Evolutionary conservation across 2,329 filamentous ascomycete genomes (phyloP).

Genomic region (Phoma sp.): DNA sequence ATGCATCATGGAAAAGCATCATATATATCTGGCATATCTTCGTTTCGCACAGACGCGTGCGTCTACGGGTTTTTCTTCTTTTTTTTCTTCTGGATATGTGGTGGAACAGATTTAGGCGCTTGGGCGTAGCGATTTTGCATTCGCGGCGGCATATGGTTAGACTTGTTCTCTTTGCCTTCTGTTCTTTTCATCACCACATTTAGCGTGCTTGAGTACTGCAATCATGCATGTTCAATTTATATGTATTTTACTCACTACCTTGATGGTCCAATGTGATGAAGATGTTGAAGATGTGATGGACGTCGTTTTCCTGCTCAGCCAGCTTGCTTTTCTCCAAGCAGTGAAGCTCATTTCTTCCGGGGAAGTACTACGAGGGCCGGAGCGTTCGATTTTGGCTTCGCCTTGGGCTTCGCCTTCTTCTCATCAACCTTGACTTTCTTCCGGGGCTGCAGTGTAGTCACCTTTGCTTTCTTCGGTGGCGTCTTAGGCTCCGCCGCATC

Average conservation of each 20-base stretch:
- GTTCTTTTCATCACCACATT: not conserved
- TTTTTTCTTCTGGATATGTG: too few relatives aligned
- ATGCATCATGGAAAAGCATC: not conserved
- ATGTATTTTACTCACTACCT: not conserved
- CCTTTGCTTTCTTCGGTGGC: constrained; percentile 3
- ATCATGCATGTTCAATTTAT: not conserved
- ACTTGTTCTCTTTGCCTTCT: not conserved
- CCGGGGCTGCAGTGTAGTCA: constrained; percentile 14
- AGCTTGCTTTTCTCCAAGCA: too few relatives aligned
- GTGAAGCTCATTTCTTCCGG: not conserved
- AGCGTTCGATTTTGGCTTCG: not conserved
- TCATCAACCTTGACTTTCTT: constrained; percentile 31
- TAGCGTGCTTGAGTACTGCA: too few relatives aligned
- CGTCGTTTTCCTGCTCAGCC: too few relatives aligned
- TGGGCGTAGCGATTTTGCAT: not conserved
- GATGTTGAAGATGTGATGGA: too few relatives aligned
- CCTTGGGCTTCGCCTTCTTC: constrained; percentile 11
- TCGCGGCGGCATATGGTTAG: not conserved
- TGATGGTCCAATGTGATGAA: not conserved
- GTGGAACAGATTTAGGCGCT: too few relatives aligned
- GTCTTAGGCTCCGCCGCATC: constrained; percentile 1
- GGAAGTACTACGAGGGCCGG: not conserved
- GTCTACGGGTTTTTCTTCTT: not conserved
- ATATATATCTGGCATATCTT: constrained; percentile 1
- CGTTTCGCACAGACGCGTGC: not conserved